Base-by-base conservation (phyloP, 129 eudicot species). In the Saposhnikovia divaricata region DNA sequence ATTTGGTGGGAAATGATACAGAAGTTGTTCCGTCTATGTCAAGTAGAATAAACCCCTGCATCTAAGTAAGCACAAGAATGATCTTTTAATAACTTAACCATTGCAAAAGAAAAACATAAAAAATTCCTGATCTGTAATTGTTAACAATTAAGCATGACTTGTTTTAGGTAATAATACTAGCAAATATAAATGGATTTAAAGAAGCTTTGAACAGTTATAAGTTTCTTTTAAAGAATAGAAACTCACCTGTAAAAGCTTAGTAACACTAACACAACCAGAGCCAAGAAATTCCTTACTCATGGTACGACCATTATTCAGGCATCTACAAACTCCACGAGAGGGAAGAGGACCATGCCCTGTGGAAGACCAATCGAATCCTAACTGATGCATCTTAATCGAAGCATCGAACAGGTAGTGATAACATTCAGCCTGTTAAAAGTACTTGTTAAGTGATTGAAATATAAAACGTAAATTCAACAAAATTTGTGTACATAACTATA, bases 321-420 rank as follows among this genome's bases (percentile, higher is more conserved):
- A 74, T 75, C 63, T 28, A 27, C 77, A 75, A 75, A 31, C 31
- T 75, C 81, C 83, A 31, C 51, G 28, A 8, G 75, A 40, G 78
- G 46, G 39, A 79, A 79, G 46, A 59, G 81, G 83, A 63, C 76
- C 83, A 50, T 84, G 87, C 23, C 53, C 74, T 37, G 84, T 78
- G 57, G 78, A 63, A 53, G 81, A 61, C 65, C 78, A 78, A 78
- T 81, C 81, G 12, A 85, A 23, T 38, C 83, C 88, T 79, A 85
- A 51, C 75, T 85, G 83, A 75, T 85, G 77, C 37, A 85, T 82
- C 79, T 79, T 85, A 66, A 85, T 63, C 23, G 85, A 78, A 76
- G 87, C 84, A 80, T 80, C 87, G 77, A 82, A 82, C 25, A 85
- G 84, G 50, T 82, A 79, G 72, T 85, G 88, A 78, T 85, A 85